Evolutionary conservation across 1,284 basidiomycete species (phyloP).

Genomic region (Cutaneotrichosporon spelunceum): DNA sequence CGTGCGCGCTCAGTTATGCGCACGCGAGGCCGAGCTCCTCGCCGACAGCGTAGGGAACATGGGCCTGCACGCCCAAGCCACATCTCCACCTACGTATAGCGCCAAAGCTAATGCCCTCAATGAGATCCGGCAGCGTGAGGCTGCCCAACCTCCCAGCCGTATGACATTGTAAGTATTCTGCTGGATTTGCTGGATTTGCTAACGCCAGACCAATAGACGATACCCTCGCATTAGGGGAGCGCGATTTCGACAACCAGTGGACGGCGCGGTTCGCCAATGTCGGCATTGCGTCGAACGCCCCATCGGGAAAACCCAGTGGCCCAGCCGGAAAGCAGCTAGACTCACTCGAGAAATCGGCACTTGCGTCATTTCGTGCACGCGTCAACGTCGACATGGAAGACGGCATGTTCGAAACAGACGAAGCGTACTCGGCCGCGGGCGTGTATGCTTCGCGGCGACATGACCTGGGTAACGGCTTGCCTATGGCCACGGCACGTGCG

Average conservation of each 20-base stretch:
- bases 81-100: conserved; percentile 13
- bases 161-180: conserved; percentile 40
- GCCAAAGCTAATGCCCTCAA: conserved; percentile 41
- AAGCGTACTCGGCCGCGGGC: conserved; percentile 14
- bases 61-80: conserved; percentile 7
- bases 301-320: neutral
- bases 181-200: neutral
- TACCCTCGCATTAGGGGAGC: conserved; percentile 32
- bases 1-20: conserved; percentile 33
- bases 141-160: conserved; percentile 21
- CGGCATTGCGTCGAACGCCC: neutral
- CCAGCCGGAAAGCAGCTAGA: neutral
- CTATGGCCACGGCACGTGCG: conserved; percentile 22
- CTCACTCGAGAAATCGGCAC: conserved; percentile 9
- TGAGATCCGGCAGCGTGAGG: conserved; percentile 33
- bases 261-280: conserved; percentile 25
- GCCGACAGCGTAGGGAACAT: conserved; percentile 18
- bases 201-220: conserved; percentile 37
- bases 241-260: conserved; percentile 43
- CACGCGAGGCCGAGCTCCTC: conserved; percentile 41
- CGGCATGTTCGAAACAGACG: conserved; percentile 26
- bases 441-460: conserved; percentile 19
- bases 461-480: conserved; percentile 30
- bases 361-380: neutral
- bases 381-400: conserved; percentile 14